Percentiles rank a stretch among this genome's conserved stretches.
Conservation (phyloP, 2,329 filamentous ascomycete species). For the Stemphylium vesicarium region DNA sequence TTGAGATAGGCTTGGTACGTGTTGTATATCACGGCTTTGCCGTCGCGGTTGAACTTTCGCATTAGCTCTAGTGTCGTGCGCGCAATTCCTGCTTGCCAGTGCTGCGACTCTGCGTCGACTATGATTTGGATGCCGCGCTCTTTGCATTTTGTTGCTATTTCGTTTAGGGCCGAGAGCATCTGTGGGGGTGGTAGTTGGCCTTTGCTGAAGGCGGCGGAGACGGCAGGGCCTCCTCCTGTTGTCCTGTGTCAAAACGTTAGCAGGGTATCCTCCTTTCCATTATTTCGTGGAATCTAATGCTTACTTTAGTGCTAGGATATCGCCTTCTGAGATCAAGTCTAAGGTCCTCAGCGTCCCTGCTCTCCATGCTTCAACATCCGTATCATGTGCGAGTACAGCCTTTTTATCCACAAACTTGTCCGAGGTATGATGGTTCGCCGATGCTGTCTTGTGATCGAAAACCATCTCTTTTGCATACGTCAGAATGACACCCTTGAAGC, state of each 20-base stretch:
- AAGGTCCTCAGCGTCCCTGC: conserved; percentile 37
- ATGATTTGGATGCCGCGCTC: conserved; percentile 53
- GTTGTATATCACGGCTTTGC: conserved; percentile 69
- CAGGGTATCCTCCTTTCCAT: background rate
- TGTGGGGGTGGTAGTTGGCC: conserved; percentile 48
- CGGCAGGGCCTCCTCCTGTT: conserved; percentile 53
- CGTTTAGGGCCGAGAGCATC: conserved; percentile 52
- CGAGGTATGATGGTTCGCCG: conserved; percentile 17
- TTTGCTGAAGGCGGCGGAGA: conserved; percentile 49
- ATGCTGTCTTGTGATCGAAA: conserved; percentile 48
- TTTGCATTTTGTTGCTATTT: conserved; percentile 51
- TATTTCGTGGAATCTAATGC: background rate
- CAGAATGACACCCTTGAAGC: conserved; percentile 83
- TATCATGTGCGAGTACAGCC: conserved; percentile 15
- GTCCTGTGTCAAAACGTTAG: conserved; percentile 45
- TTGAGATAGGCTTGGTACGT: conserved; percentile 66
- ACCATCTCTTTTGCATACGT: conserved; percentile 77
- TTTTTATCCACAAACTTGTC: conserved; percentile 14
- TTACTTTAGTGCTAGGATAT: conserved; percentile 44
- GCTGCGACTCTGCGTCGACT: conserved; percentile 56
- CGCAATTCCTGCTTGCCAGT: conserved; percentile 51
- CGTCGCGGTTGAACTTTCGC: conserved; percentile 60
- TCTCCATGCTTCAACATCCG: conserved; percentile 48
- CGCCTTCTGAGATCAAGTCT: conserved; percentile 38
- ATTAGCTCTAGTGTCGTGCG: conserved; percentile 63